Percentiles rank a stretch among this genome's conserved stretches.
phyloP scores from a whole-genome alignment of 2,329 filamentous ascomycete species.

The Coniochaeta sp. region DNA sequence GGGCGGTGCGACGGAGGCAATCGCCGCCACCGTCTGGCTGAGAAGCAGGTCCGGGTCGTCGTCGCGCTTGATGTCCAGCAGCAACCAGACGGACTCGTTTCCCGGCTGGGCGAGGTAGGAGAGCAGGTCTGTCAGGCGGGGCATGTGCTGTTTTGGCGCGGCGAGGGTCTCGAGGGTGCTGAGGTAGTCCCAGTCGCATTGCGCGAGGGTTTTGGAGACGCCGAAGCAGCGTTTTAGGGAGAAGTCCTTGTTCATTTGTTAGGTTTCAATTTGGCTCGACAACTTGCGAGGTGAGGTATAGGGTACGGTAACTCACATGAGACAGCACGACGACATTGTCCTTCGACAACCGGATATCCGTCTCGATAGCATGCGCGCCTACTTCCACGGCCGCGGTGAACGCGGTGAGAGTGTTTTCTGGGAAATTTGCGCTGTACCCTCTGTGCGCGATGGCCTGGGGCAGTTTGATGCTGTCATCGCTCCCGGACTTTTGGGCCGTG shows the following conservation, averaged over 20 bases:
- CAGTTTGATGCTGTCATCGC: constrained; percentile 21
- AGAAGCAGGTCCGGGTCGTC: constrained; percentile 66
- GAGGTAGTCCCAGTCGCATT: constrained; percentile 72
- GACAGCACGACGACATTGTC: constrained; percentile 82
- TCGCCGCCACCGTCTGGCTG: constrained; percentile 54
- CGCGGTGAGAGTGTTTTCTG: constrained; percentile 80
- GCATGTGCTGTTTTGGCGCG: constrained; percentile 64
- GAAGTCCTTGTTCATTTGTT: constrained; percentile 52
- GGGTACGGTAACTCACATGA: constrained; percentile 49
- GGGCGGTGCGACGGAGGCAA: constrained; percentile 43
- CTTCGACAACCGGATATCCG: constrained; percentile 74
- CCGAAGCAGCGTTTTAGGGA: constrained; percentile 79
- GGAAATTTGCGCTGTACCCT: constrained; percentile 68
- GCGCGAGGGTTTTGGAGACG: constrained; percentile 59
- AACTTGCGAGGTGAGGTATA: no score
- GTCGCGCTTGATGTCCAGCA: constrained; percentile 84
- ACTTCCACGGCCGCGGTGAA: constrained; percentile 67
- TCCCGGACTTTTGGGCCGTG: neutral
- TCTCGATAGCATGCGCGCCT: constrained; percentile 78
- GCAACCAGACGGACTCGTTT: constrained; percentile 64
- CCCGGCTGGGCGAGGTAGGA: constrained; percentile 61
- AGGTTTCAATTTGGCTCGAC: no score
- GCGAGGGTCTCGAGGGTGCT: constrained; percentile 59
- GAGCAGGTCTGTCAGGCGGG: constrained; percentile 67
- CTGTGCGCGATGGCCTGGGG: constrained; percentile 74